Base-by-base conservation (phyloP, 2,329 filamentous ascomycete species). In the Diaporthe caulivora region DNA sequence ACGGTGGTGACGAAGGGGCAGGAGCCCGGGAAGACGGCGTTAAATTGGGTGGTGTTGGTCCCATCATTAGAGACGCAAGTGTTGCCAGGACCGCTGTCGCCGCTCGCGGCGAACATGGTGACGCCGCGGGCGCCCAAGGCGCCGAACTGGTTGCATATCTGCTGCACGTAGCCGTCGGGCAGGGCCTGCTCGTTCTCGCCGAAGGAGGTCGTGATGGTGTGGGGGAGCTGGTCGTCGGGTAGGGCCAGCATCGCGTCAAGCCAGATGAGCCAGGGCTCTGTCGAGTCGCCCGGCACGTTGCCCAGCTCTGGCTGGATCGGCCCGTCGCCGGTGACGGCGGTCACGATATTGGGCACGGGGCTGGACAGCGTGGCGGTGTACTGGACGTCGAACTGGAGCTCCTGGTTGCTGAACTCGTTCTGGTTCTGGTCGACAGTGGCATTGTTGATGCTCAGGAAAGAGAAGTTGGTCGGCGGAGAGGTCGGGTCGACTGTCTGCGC, bases 41-140 rank as follows among this genome's bases (percentile, higher is more conserved):
- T 78, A 79, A 90, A 90, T 73, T 79, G 75, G 34, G 76, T 75
- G n/a, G 76, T 79, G 67, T 73, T 65, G 2, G n/a, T 65, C 0
- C 62, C 62, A 76, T 79, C 78, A 7, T 77, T 76, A 8, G 75
- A 76, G 2, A 79, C 74, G 72, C 79, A 80, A n/a, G 67, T 70
- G 15, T 75, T 72, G n/a, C 80, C 81, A 0, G 83, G 79, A 0
- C 85, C 85, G 8, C 77, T 65, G 76, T 94, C 92, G 8, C 93
- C 93, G 15, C 88, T 89, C 18, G 88, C 87, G 76, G 91, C 90
- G 70, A 94, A 84, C 31, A 94, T 84, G 0, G 91, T 90, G 26
- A 93, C 88, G 37, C 92, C 92, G 15, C 92, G 88, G 0, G 89
- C 86, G n/a, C 91, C 91, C 4, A 94, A 87, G 74, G 92, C 89